A percentile compares a stretch with the other conserved stretches of the same genome.
Evolutionary conservation across 2,329 filamentous ascomycete genomes (phyloP).

Genomic region (Blastomyces parvus): DNA sequence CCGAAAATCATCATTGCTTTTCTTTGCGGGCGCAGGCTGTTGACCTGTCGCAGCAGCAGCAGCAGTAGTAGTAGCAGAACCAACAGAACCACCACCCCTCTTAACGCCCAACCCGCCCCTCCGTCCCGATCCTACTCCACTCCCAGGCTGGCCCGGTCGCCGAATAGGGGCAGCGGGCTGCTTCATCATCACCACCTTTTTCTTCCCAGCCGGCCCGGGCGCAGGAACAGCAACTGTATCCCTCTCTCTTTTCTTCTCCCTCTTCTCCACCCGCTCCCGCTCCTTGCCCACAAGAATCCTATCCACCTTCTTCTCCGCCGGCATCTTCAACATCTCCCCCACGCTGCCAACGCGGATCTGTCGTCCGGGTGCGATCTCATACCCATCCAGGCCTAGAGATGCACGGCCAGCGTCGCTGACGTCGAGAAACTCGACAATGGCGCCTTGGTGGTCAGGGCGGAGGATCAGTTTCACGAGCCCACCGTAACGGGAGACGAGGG

Average conservation of each 20-base stretch:
- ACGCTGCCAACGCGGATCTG: slow-evolving; percentile 43
- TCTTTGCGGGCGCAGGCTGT: slow-evolving; percentile 24
- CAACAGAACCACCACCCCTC: slow-evolving; percentile 23
- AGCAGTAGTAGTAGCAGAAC: slow-evolving; percentile 13
- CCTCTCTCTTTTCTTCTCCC: neutral
- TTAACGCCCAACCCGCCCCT: slow-evolving; percentile 44
- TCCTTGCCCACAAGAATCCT: slow-evolving; percentile 33
- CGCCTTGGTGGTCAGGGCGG: slow-evolving; percentile 72
- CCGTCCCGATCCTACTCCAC: slow-evolving; percentile 28
- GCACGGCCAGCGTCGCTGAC: slow-evolving; percentile 58
- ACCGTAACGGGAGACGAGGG: slow-evolving; percentile 62
- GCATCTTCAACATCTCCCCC: slow-evolving; percentile 40
- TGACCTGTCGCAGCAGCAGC: slow-evolving; percentile 17
- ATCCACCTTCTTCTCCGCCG: slow-evolving; percentile 34
- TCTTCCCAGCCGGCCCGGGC: neutral
- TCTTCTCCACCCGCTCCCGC: slow-evolving; percentile 22
- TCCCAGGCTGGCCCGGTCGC: slow-evolving; percentile 36
- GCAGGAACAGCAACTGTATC: neutral
- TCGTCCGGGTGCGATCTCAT: slow-evolving; percentile 37
- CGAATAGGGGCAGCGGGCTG: slow-evolving; percentile 31
- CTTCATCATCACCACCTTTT: slow-evolving; percentile 18
- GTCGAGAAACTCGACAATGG: slow-evolving; percentile 71
- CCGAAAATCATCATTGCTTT: slow-evolving; percentile 51
- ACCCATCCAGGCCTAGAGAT: slow-evolving; percentile 37
- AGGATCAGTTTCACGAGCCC: slow-evolving; percentile 65